Evolutionary conservation across 441 rosid species (phyloP), one percentile per base, ranked within the genome.

Genomic region (Corymbia calophylla): DNA sequence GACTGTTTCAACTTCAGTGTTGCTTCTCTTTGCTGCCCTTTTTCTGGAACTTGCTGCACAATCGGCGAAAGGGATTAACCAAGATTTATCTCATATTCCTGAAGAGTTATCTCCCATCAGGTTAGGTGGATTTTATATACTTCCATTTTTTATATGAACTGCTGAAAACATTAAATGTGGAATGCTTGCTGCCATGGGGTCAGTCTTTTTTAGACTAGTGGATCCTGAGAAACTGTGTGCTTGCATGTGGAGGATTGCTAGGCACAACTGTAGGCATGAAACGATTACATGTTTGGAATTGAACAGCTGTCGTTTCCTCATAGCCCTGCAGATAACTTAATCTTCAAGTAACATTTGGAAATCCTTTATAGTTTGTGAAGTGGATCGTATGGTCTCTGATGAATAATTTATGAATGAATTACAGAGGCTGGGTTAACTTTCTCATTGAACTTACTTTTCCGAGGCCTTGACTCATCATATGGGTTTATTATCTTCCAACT

Each of bases 41-140:
- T 93, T 97, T 89, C 94, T 97, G 99, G 99, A 97, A 92, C 93
- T 97, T 90, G 99, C 99, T 90, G 98, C 99, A 64, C 98, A 94
- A 89, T 92, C 95, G 56, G 94, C 99, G 23, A 96, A 96, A 93
- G 98, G 99, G 89, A 97, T 97, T 91, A 89, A 89, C 91, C 95
- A 92, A 88, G 97, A 95, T 88, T 87, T 88, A 84, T 87, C 94
- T 81, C 92, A 92, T 90, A 88, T 89, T 89, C 93, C 98, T 90
- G 97, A 97, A 89, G 99, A 97, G 93, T 89, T 94, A 90, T 90
- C 93, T 91, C 97, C 98, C 56, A 89, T 96, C 88, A 95, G 96
- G 99, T 97, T 53, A 87, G 93, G 88, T 73, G 64, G 88, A 48
- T 88, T 77, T 58, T 53, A 21, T 55, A 32, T 53, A 68, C 49